phyloP scores from a whole-genome alignment of 805 yeast genomes.

The Ogataea pilisensis region DNA sequence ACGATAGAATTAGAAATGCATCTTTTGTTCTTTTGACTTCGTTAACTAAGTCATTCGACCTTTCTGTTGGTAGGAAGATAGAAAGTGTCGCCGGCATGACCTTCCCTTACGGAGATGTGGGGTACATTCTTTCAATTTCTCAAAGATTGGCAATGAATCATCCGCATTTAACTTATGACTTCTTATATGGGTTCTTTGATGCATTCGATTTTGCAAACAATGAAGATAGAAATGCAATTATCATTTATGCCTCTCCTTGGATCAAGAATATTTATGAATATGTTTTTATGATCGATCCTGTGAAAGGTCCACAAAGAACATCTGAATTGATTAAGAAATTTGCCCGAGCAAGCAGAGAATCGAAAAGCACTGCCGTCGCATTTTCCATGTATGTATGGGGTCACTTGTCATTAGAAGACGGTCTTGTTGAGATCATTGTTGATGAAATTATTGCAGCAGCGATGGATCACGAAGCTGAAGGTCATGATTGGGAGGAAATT shows the following conservation, averaged over 20 bases:
- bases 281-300: slow-evolving; percentile 51
- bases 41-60: slow-evolving; percentile 52
- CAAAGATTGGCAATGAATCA: slow-evolving; percentile 49
- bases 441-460: slow-evolving; percentile 75
- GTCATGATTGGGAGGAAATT: slow-evolving; percentile 60
- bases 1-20: slow-evolving; percentile 55
- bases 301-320: slow-evolving; percentile 56
- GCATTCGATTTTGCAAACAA: slow-evolving; percentile 41
- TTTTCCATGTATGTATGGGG: slow-evolving; percentile 67
- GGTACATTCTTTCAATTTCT: slow-evolving; percentile 56
- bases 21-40: slow-evolving; percentile 63
- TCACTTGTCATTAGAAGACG: slow-evolving; percentile 55
- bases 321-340: slow-evolving; percentile 59
- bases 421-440: slow-evolving; percentile 52
- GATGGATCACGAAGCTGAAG: slow-evolving; percentile 74
- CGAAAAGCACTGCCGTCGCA: slow-evolving; percentile 44
- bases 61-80: slow-evolving; percentile 56
- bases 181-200: slow-evolving; percentile 45
- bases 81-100: slow-evolving; percentile 55
- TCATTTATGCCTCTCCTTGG: slow-evolving; percentile 69
- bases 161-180: slow-evolving; percentile 59
- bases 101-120: slow-evolving; percentile 64
- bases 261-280: slow-evolving; percentile 56
- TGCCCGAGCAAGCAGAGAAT: slow-evolving; percentile 51
- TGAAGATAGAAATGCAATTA: slow-evolving; percentile 36